Evolutionary conservation across 495 filamentous ascomycete genomes (phyloP).

Genomic region (Arthonia radiata): DNA sequence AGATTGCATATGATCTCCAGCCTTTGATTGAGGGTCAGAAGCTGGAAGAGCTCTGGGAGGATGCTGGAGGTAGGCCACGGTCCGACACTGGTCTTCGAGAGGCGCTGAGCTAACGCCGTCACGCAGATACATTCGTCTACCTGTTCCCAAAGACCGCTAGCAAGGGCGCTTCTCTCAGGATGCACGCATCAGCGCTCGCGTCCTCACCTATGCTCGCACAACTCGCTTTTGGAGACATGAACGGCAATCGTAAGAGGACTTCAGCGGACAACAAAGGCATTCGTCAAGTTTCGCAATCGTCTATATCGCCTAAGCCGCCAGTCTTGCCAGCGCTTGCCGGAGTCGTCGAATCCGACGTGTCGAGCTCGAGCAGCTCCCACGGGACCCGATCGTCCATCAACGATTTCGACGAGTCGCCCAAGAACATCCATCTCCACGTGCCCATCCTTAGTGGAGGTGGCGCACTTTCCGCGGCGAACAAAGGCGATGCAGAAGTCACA

Average conservation of each 20-base stretch:
- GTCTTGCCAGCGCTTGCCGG: conserved; percentile 3
- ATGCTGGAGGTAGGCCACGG: conserved; percentile 14
- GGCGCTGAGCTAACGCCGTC: not conserved
- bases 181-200: conserved; percentile 44
- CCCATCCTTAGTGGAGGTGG: conserved; percentile 18
- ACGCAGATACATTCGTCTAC: conserved; percentile 63
- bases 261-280: conserved; percentile 10
- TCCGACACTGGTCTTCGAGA: not conserved
- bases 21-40: conserved; percentile 33
- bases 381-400: conserved; percentile 9
- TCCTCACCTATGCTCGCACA: conserved; percentile 44
- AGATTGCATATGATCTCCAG: conserved; percentile 34
- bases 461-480: conserved; percentile 11
- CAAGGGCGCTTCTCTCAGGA: conserved; percentile 49
- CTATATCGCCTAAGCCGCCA: conserved; percentile 8
- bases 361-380: conserved; percentile 7
- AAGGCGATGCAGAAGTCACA: conserved; percentile 14
- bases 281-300: conserved; percentile 6
- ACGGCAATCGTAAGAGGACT: conserved; percentile 16
- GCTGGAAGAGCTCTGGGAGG: conserved; percentile 67
- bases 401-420: conserved; percentile 12
- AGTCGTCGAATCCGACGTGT: conserved; percentile 4
- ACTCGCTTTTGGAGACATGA: conserved; percentile 37
- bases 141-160: conserved; percentile 43
- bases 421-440: conserved; percentile 45